Percentiles rank a stretch among this genome's conserved stretches.
These are phyloP conservation scores for Suillus subluteus DNA, from an alignment of 768 basidiomycete genomes.

Conservation along the genomic window DNA sequence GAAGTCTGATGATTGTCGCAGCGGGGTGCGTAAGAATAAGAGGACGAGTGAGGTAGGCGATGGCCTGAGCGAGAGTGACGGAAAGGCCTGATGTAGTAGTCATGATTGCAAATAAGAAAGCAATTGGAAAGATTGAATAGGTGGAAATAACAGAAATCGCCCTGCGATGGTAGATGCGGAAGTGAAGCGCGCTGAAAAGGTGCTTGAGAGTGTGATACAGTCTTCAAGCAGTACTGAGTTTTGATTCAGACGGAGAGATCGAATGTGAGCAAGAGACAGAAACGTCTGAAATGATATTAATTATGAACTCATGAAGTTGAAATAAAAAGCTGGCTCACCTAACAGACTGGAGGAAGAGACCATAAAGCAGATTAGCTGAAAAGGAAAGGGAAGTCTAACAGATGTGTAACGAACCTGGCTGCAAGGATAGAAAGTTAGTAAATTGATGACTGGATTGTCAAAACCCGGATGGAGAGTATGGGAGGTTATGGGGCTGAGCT, in stretches of 20 bases:
- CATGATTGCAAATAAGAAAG: slow-evolving; percentile 20
- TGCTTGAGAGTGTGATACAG: slow-evolving; percentile 32
- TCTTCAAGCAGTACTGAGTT: slow-evolving; percentile 21
- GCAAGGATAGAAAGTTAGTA: slow-evolving; percentile 18
- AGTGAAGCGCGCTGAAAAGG: slow-evolving; percentile 27
- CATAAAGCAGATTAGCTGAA: slow-evolving; percentile 18
- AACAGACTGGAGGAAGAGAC: slow-evolving; percentile 28
- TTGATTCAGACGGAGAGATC: slow-evolving; percentile 30
- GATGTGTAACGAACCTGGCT: slow-evolving; percentile 31
- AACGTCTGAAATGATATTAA: slow-evolving; percentile 14
- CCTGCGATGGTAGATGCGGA: slow-evolving; percentile 34
- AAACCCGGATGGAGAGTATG: slow-evolving; percentile 33
- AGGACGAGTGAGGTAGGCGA: slow-evolving; percentile 73
- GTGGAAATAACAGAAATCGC: slow-evolving; percentile 27
- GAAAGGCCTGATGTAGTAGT: slow-evolving; percentile 55
- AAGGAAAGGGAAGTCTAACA: slow-evolving; percentile 1
- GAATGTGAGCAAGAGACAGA: slow-evolving; percentile 21
- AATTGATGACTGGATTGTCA: slow-evolving; percentile 35
- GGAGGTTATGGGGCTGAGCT: slow-evolving; percentile 15
- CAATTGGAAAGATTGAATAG: slow-evolving; percentile 14
- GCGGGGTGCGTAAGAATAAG: slow-evolving; percentile 61
- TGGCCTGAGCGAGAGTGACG: slow-evolving; percentile 71
- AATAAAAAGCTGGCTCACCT: slow-evolving; percentile 18
- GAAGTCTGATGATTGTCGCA: slow-evolving; percentile 67
- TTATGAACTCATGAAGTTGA: not conserved